Base-by-base conservation (phyloP, 495 filamentous ascomycete species). In the Annulohypoxylon maeteangense region DNA sequence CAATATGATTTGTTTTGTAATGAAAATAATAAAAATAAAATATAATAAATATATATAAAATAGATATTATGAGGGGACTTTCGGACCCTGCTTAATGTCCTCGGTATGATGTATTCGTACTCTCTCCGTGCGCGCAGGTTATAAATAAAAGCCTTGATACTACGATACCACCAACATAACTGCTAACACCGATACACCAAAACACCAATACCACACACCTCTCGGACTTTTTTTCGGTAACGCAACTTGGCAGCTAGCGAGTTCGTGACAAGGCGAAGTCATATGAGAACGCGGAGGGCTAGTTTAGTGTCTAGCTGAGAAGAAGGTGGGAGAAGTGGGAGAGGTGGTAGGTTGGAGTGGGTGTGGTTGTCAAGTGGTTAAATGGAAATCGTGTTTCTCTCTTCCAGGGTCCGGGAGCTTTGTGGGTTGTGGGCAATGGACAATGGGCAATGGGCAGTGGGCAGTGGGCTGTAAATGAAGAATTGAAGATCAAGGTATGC, bases 391-490 rank as follows among this genome's bases (percentile, higher is more conserved):
- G 61, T 65, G 36, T 42, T 44, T 64, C 23, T 51, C 31, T 47
- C 61, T 50, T 62, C 48, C 53, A 70, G 67, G 57, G 69, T 61
- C 68, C 62, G 61, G 70, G 70, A 16, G 38, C 38, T 42, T 36
- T 16, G n/a, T 42, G 38, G 38, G 38, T 16, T 69, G 55, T 60
- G 65, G 65, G 65, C 61, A 65, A 61, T 73, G 2, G 34, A n/a
- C n/a, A n/a, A n/a, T 38, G 70, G 70, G 70, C 65, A 66, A 56
- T 61, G 70, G 70, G 70, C 70, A 3, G 34, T 38, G 70, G 70
- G 70, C 65, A 66, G 61, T 61, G 70, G 70, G 70, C 70, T 73
- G 70, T 73, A 73, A 73, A 73, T 68, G 70, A 73, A 68, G 60
- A 64, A 18, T 40, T 68, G 65, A 68, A 61, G 65, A 62, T 65